Base-by-base conservation (phyloP, 345 rosid genomes). In the Populus nigra region DNA sequence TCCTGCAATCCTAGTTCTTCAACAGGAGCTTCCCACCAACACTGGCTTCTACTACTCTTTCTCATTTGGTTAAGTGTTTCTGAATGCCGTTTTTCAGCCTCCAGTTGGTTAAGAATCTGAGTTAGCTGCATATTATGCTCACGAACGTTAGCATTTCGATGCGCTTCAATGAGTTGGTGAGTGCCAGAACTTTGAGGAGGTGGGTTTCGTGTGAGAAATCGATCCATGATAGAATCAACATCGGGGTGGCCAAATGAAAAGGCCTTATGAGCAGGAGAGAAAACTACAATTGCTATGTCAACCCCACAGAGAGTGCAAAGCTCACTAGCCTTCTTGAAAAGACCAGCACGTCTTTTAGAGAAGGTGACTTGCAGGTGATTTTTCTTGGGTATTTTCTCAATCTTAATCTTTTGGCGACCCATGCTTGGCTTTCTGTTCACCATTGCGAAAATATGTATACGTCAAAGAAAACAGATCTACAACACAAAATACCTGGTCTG, bases 1-100 rank as follows among this genome's bases (percentile, higher is more conserved):
- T 81, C 73, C 6, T 16, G 20, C 45, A 67, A 33, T 2, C 67
- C 69, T 25, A 81, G 70, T 45, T 76, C 77, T 13, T 72, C 73
- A 55, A 76, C 13, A 7, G 79, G 77, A 27, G 68, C 31, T 72
- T 80, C 80, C 83, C 83, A 80, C 83, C 83, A 76, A 18, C 62
- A 69, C 15, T 59, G 74, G 5, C 39, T 36, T 53, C 65, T 39
- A 1, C 78, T 41, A 18, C 39, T 41, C 71, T 75, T 65, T 61
- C 67, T 75, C 25, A 74, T 63, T 15, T 71, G 53, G 11, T 47
- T 25, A 2, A 80, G 76, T n/a, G 45, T 43, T 61, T 80, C 79
- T 20, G 71, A 75, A n/a, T 13, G 68, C 49, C 71, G 38, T 63
- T 35, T 80, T 39, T 80, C 78, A 2, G 39, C 41, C 50, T 80